Conservation (phyloP, 371 early-diverging fungal species). For the Rhizomucor miehei region DNA sequence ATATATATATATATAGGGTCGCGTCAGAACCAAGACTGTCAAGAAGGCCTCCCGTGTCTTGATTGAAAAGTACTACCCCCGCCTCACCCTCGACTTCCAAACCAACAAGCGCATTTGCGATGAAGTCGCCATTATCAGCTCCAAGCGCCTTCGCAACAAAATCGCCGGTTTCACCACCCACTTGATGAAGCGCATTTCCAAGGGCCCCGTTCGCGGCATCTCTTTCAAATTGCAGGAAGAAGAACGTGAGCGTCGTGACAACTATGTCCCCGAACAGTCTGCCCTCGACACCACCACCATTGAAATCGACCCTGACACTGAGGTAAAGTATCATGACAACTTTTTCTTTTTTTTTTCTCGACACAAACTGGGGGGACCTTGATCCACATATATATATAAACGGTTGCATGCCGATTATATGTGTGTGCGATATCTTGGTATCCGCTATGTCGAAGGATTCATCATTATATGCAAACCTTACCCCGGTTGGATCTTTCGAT, state of each 20-base stretch:
- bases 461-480: background rate
- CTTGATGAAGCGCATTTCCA: conserved; percentile 98
- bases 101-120: conserved; percentile 98
- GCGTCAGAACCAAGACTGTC: conserved; percentile 92
- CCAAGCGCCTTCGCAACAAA: conserved; percentile 99
- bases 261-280: conserved; percentile 98
- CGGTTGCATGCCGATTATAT: no score
- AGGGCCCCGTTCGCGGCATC: conserved; percentile 98
- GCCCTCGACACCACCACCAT: conserved; percentile 91
- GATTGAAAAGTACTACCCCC: conserved; percentile 99
- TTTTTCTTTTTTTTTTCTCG: conserved; percentile 2
- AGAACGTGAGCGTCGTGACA: conserved; percentile 99
- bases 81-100: conserved; percentile 98
- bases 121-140: conserved; percentile 96
- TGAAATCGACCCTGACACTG: conserved; percentile 94
- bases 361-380: no score
- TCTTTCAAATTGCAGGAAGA: conserved; percentile 99
- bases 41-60: conserved; percentile 99
- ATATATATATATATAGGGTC: conserved; percentile 24
- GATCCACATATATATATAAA: no score
- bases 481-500: conserved; percentile 38
- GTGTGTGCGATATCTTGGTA: no score
- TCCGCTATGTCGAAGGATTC: no score
- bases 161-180: conserved; percentile 99
- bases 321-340: conserved; percentile 33